phyloP scores from a whole-genome alignment of 345 rosid species.

The Turnera subulata region DNA sequence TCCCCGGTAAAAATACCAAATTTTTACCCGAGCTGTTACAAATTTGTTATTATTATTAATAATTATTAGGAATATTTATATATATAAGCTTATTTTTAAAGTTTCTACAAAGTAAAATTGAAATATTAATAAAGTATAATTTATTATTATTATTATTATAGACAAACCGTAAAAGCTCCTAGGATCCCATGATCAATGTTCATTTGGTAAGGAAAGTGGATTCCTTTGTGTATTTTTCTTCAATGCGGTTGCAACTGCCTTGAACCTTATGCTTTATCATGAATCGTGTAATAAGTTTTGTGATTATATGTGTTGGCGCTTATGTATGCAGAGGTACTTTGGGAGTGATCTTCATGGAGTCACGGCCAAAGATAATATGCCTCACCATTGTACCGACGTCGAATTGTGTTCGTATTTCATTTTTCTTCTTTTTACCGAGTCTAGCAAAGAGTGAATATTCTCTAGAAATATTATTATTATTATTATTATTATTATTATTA shows the following conservation, averaged over 20 bases:
- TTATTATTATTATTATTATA: no score
- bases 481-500: no score
- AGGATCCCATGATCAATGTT: slow-evolving; percentile 91
- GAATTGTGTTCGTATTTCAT: background rate
- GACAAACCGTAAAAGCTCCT: slow-evolving; percentile 79
- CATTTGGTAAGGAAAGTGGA: slow-evolving; percentile 61
- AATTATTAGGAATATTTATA: no score
- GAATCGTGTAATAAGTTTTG: background rate
- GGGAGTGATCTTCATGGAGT: slow-evolving; percentile 87
- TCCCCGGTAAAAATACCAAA: no score
- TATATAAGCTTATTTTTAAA: no score
- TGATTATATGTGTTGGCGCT: slow-evolving; percentile 7
- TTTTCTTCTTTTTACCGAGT: slow-evolving; percentile 2
- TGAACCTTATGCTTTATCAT: slow-evolving; percentile 1
- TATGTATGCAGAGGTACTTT: slow-evolving; percentile 60
- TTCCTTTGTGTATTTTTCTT: background rate
- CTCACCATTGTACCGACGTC: slow-evolving; percentile 85
- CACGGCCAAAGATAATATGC: slow-evolving; percentile 84
- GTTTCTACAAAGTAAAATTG: no score
- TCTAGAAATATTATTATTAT: no score
- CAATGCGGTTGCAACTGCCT: background rate
- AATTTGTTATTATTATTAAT: no score
- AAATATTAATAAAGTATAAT: no score
- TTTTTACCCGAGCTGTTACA: no score
- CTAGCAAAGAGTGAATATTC: background rate